Evolutionary conservation across 2,329 filamentous ascomycete species (phyloP).

Genomic region (Diaporthe batatas): DNA sequence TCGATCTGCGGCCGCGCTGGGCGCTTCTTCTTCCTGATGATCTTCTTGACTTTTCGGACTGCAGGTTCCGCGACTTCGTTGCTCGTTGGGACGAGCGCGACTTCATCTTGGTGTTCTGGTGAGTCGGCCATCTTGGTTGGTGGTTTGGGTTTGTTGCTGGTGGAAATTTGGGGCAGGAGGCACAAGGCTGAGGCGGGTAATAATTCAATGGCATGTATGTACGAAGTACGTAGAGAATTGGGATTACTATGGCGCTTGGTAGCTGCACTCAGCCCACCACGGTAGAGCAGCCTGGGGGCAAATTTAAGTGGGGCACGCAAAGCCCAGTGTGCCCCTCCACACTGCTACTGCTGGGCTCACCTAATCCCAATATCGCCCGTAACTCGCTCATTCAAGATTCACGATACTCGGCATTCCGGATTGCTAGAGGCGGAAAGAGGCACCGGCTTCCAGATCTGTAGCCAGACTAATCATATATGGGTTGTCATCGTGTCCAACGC

Average conservation of each 20-base stretch:
- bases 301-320: constrained; percentile 32
- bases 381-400: background rate
- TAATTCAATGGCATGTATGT: background rate
- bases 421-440: background rate
- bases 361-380: background rate
- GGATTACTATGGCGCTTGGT: too few species aligned
- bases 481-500: background rate
- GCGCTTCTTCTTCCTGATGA: constrained; percentile 89
- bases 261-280: too few species aligned
- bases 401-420: background rate
- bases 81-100: constrained; percentile 47
- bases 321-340: constrained; percentile 28
- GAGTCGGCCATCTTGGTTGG: constrained; percentile 46
- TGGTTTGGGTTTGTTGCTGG: background rate
- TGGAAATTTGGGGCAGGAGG: background rate
- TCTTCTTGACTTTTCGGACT: constrained; percentile 84
- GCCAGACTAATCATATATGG: background rate
- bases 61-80: constrained; percentile 54
- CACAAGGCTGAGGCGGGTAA: constrained; percentile 24
- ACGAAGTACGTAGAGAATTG: too few species aligned
- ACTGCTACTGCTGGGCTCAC: background rate
- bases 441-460: background rate
- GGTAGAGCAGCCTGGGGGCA: constrained; percentile 10
- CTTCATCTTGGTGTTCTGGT: constrained; percentile 45
- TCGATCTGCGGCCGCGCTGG: constrained; percentile 94